Evolutionary conservation across 176 grass and related monocot genomes (phyloP), one percentile per base, ranked within the genome.

Genomic region (Puya raimondii): DNA sequence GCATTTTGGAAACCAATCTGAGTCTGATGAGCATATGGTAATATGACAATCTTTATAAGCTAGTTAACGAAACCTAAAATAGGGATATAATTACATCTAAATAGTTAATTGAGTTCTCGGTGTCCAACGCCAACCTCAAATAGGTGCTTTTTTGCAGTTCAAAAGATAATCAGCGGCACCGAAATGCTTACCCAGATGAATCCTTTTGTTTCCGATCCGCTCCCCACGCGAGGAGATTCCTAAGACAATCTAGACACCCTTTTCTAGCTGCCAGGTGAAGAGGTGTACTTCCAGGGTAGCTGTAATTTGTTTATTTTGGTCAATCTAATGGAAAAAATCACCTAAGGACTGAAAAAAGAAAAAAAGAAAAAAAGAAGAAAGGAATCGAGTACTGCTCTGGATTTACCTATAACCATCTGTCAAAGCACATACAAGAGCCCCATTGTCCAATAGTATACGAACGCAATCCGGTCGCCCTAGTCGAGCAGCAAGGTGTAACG

Each of bases 201-300:
- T 99, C 90, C 64, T 79, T 88, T 56, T 94, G 95, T 79, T 90
- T 86, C 66, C 90, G 87, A 83, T 99, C 85, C 47, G 90, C 95
- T 65, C 95, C 95, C 95, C 95, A 91, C 69, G 90, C 88, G 64
- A 99, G 85, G 48, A 94, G 80, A 72, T 94, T 83, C 50, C 84
- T 90, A 80, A 99, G 83, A 79, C 90, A 94, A 74, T 99, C 95
- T 23, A 99, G 80, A 75, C 80, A 87, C 27, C 90, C 95, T 63
- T 84, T 83, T 64, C 90, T 77, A 64, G 95, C 85, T 10, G 95
- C 95, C 72, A 99, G 75, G 70, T 99, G 95, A 71, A 99, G 83
- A 68, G 90, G 78, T 21, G 80, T 91, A 81, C 85, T 94, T 61
- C 90, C 90, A 51, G 84, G 87, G 65, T 84, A 96, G 72, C 86